Conservation (phyloP, 2,329 filamentous ascomycete species). For the Fusarium miscanthi region DNA sequence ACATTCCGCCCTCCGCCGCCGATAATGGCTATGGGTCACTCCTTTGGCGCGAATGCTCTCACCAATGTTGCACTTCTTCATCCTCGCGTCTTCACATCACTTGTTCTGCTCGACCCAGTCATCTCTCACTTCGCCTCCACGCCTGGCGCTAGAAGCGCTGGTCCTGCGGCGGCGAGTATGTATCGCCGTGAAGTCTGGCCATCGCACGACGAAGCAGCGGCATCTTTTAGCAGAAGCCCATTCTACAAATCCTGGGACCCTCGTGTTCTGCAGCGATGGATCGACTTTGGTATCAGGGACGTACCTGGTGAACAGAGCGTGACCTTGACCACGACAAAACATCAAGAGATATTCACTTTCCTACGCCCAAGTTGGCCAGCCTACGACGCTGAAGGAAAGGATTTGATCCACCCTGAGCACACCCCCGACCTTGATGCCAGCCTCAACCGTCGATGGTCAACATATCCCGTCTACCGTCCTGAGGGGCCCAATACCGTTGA, state of each 20-base stretch:
- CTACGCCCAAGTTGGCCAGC: conserved; percentile 69
- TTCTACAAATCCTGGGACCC: conserved; percentile 89
- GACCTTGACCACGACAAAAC: conserved; percentile 83
- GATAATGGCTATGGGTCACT: conserved; percentile 87
- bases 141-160: conserved; percentile 49
- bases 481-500: conserved; percentile 68
- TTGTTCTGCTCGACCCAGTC: conserved; percentile 88
- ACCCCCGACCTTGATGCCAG: conserved; percentile 60
- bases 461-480: conserved; percentile 73
- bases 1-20: conserved; percentile 83
- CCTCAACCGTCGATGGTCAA: conserved; percentile 49
- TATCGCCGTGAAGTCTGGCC: conserved; percentile 85
- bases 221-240: conserved; percentile 68
- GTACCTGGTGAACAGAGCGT: conserved; percentile 62
- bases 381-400: conserved; percentile 52
- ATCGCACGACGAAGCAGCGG: conserved; percentile 74
- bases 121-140: conserved; percentile 64
- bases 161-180: conserved; percentile 71
- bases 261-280: conserved; percentile 73
- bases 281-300: conserved; percentile 79
- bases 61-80: conserved; percentile 79
- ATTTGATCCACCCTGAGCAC: conserved; percentile 53
- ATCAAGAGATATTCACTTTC: conserved; percentile 83
- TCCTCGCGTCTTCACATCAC: conserved; percentile 79
- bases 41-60: conserved; percentile 83